These are phyloP conservation scores for Cladosporium sp. DNA, from an alignment of 2,329 filamentous ascomycete genomes.

Conservation along the genomic window DNA sequence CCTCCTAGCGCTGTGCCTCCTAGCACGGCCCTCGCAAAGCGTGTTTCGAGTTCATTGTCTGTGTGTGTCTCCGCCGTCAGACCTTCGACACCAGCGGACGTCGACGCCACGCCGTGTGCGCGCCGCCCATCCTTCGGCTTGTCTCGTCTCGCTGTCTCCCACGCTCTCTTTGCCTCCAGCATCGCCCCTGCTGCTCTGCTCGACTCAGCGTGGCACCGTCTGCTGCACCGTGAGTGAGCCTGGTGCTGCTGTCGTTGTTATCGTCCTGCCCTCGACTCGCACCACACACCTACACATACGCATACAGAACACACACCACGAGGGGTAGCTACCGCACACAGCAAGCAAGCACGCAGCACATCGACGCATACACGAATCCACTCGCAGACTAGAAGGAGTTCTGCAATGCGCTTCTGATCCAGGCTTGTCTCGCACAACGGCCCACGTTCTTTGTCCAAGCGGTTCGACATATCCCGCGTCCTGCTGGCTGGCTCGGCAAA, in stretches of 20 bases:
- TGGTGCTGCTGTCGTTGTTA: not conserved
- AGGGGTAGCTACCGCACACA: not conserved
- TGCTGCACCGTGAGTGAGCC: conserved; percentile 19
- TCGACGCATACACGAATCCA: not conserved
- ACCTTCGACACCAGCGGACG: conserved; percentile 13
- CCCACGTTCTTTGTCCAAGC: conserved; percentile 15
- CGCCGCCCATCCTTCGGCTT: conserved; percentile 4
- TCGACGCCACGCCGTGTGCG: conserved; percentile 1
- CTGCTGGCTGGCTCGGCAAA: conserved; percentile 16
- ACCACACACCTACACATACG: not conserved
- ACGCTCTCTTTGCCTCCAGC: not conserved
- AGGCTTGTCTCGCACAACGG: conserved; percentile 8
- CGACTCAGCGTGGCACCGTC: conserved; percentile 7
- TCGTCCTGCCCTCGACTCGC: not conserved
- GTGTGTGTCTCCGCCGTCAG: conserved; percentile 18
- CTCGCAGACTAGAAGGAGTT: not conserved
- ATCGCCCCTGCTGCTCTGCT: conserved; percentile 1
- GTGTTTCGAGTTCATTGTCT: conserved; percentile 19
- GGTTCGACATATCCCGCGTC: not conserved
- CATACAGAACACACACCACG: conserved; percentile 5
- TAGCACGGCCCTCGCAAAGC: conserved; percentile 17
- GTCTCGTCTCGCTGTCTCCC: not conserved
- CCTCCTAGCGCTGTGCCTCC: conserved; percentile 5
- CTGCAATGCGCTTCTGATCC: conserved; percentile 13
- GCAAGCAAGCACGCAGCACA: conserved; percentile 6